Percentiles rank a stretch among this genome's conserved stretches.
Conservation (phyloP, 139 green algal genomes). For the Dunaliella primolecta region DNA sequence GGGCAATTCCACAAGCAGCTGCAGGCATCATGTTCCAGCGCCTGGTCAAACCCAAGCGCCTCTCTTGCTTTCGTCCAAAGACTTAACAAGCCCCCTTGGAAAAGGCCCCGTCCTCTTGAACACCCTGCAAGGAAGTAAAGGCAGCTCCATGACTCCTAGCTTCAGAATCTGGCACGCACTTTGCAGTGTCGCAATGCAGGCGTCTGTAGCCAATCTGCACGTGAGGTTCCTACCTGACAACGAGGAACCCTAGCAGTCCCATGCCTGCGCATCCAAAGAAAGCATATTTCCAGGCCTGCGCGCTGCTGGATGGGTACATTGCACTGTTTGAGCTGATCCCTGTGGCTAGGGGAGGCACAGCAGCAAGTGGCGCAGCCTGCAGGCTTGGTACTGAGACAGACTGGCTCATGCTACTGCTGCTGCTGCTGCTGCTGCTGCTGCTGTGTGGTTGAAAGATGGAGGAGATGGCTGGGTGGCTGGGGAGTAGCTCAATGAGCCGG, state of each 20-base stretch:
- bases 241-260: not conserved
- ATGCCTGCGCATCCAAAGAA: not conserved
- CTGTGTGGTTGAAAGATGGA: not conserved
- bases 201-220: not conserved
- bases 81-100: not conserved
- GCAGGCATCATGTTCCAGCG: too few species aligned
- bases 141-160: too few species aligned
- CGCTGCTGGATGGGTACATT: not conserved
- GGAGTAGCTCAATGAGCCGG: conserved; percentile 62
- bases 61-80: not conserved
- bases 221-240: not conserved
- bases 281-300: not conserved
- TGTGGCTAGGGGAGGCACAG: too few species aligned
- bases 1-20: too few species aligned
- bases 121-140: not conserved
- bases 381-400: not conserved
- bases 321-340: too few species aligned
- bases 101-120: not conserved
- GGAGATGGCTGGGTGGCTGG: conserved; percentile 53
- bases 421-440: not conserved
- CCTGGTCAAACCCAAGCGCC: not conserved
- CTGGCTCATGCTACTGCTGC: not conserved
- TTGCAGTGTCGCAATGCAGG: not conserved
- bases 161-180: not conserved
- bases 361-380: not conserved